Conservation (phyloP, 2,329 filamentous ascomycete species). For the Verticillium klebahnii region DNA sequence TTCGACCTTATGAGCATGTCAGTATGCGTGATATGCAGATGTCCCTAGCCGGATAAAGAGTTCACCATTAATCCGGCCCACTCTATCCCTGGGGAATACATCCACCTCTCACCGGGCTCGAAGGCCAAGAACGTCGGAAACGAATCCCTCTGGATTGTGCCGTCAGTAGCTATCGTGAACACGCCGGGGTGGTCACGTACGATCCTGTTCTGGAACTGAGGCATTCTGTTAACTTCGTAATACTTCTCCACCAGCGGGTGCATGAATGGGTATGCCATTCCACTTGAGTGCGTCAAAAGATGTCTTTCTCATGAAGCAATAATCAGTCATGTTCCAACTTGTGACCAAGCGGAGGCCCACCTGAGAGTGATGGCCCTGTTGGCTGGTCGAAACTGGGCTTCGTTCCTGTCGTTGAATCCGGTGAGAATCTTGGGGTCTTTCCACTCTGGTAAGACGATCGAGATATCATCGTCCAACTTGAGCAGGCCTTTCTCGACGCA, state of each 20-base stretch:
- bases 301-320: constrained; percentile 1
- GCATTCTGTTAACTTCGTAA: background rate
- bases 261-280: background rate
- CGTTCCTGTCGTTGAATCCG: background rate
- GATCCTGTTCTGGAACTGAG: background rate
- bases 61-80: constrained; percentile 2
- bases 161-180: background rate
- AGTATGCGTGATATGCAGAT: background rate
- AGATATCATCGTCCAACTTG: background rate
- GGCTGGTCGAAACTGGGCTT: background rate
- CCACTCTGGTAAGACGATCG: constrained; percentile 1
- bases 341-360: background rate
- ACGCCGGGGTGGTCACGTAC: background rate
- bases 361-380: background rate
- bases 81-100: background rate
- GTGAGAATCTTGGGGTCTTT: background rate
- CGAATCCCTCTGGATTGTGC: background rate
- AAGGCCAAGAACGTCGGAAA: background rate
- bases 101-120: background rate
- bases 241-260: background rate
- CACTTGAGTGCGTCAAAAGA: constrained; percentile 2
- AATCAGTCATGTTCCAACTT: background rate
- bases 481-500: constrained; percentile 1
- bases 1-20: background rate
- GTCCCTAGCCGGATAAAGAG: background rate